Evolutionary conservation across 2,329 filamentous ascomycete species (phyloP).

Genomic region (Talaromyces sp.): DNA sequence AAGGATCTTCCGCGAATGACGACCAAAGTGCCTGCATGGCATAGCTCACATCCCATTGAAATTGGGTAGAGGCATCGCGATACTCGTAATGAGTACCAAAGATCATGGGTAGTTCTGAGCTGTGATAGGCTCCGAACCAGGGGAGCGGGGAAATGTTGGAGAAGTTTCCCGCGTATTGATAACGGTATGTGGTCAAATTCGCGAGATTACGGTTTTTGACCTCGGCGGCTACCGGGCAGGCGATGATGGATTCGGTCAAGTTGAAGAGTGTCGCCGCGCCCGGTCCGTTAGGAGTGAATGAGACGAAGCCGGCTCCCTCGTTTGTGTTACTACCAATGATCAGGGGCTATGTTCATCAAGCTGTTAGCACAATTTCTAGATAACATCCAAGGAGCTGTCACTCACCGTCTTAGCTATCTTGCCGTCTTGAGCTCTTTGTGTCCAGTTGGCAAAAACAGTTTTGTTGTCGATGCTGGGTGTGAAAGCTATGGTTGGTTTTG

Average conservation of each 20-base stretch:
- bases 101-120: constrained; percentile 36
- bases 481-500: not conserved
- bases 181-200: constrained; percentile 36
- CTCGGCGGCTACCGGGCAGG: constrained; percentile 28
- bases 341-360: constrained; percentile 5
- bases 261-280: constrained; percentile 11
- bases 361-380: not conserved
- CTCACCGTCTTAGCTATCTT: constrained; percentile 3
- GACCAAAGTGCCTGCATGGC: constrained; percentile 19
- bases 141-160: constrained; percentile 35
- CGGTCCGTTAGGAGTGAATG: constrained; percentile 16
- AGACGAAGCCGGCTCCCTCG: constrained; percentile 18
- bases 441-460: not conserved
- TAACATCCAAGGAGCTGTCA: not conserved
- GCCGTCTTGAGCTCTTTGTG: not conserved
- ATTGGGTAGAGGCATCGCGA: constrained; percentile 3
- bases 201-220: constrained; percentile 27
- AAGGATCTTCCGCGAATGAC: constrained; percentile 16
- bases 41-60: constrained; percentile 18
- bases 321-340: constrained; percentile 20
- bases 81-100: constrained; percentile 36
- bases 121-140: constrained; percentile 45
- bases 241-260: constrained; percentile 19
- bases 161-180: constrained; percentile 40
- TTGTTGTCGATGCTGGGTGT: not conserved